These are phyloP conservation scores for Vigna trinervia DNA, from an alignment of 306 rosid species.

Conservation along the genomic window DNA sequence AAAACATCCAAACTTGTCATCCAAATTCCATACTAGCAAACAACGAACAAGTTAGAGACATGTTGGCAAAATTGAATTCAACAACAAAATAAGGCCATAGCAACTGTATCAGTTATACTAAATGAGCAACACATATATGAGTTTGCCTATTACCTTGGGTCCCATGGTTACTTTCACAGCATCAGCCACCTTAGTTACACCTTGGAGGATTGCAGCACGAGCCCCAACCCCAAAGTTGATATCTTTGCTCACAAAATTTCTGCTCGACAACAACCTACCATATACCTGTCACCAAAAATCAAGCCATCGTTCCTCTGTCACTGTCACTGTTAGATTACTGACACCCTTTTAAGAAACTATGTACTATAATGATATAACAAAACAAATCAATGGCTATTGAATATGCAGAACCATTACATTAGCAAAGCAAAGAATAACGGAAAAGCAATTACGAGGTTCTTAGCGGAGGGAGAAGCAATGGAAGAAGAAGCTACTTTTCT, in stretches of 20 bases:
- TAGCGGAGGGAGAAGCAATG: slow-evolving; percentile 56
- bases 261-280: slow-evolving; percentile 55
- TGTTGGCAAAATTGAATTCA: neutral
- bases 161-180: slow-evolving; percentile 99
- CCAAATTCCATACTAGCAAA: slow-evolving; percentile 13
- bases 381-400: neutral
- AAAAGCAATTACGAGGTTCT: slow-evolving; percentile 57
- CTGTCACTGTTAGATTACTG: neutral
- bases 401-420: slow-evolving; percentile 5
- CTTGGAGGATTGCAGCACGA: slow-evolving; percentile 88
- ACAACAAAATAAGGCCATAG: neutral
- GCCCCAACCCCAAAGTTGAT: slow-evolving; percentile 84
- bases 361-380: neutral
- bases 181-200: slow-evolving; percentile 91
- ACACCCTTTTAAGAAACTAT: neutral
- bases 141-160: slow-evolving; percentile 66
- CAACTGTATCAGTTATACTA: neutral
- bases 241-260: slow-evolving; percentile 84
- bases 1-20: slow-evolving; percentile 16
- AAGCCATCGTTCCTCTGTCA: neutral
- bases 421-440: neutral
- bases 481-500: slow-evolving; percentile 67
- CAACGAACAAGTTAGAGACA: neutral
- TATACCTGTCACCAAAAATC: slow-evolving; percentile 47
- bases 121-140: neutral